phyloP scores from a whole-genome alignment of 2,329 filamentous ascomycete genomes.

The Penicillium polonicum region DNA sequence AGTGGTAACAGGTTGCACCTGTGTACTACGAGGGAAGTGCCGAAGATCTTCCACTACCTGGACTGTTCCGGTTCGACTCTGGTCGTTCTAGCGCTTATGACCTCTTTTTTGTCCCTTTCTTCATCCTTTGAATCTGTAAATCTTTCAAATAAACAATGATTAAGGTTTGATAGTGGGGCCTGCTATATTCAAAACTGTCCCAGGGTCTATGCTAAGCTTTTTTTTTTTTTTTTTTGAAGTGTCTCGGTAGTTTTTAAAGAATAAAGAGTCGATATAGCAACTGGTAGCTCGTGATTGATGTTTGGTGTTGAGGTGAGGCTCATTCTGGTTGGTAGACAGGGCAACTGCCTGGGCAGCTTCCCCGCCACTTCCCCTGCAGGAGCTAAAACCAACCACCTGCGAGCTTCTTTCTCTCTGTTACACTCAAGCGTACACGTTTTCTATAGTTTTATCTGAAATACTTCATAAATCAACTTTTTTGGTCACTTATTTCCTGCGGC shows the following conservation, averaged over 20 bases:
- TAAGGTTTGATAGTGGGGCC: background rate
- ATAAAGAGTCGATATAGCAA: too few relatives aligned
- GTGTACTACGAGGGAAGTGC: constrained; percentile 2
- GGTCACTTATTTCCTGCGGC: background rate
- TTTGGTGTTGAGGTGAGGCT: background rate
- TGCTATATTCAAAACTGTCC: background rate
- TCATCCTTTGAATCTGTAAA: background rate
- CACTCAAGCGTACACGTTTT: background rate
- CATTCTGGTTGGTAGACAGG: background rate
- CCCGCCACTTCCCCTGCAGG: constrained; percentile 12
- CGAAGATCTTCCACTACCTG: background rate
- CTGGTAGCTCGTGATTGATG: background rate
- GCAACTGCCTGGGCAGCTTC: constrained; percentile 6
- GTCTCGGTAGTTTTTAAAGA: too few relatives aligned
- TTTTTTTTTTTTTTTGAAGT: background rate
- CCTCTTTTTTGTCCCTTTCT: background rate
- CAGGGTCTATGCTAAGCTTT: background rate
- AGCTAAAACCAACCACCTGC: constrained; percentile 5
- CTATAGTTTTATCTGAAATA: background rate
- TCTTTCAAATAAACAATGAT: background rate
- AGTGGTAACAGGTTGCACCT: background rate
- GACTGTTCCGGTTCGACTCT: background rate
- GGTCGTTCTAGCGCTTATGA: background rate
- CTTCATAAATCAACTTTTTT: background rate
- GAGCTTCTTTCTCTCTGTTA: background rate